Evolutionary conservation across 306 rosid species (phyloP).

Genomic region (Trichosanthes truncata): DNA sequence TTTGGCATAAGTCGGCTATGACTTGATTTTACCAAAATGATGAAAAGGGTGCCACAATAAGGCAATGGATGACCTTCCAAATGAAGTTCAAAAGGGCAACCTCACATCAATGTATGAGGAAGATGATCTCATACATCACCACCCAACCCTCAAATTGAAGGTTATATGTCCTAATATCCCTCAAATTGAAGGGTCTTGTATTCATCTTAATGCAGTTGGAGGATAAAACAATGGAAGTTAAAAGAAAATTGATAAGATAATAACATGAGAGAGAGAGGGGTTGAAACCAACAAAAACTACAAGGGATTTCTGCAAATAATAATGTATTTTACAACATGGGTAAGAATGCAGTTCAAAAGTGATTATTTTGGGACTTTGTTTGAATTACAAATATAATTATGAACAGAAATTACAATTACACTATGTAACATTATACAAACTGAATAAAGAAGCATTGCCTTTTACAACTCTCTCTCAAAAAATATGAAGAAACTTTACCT

Average conservation of each 20-base stretch:
- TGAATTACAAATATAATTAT: constrained; percentile 3
- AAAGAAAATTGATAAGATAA: neutral
- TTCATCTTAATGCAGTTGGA: neutral
- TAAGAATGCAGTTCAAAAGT: constrained; percentile 1
- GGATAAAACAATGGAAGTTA: neutral
- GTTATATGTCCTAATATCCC: too few species aligned
- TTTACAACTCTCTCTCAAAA: neutral
- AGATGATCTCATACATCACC: neutral
- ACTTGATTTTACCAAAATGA: too few species aligned
- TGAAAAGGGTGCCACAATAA: too few species aligned
- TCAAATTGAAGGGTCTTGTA: neutral
- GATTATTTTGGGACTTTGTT: neutral
- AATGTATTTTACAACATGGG: neutral
- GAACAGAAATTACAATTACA: neutral
- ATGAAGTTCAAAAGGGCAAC: too few species aligned
- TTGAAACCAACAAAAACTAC: neutral
- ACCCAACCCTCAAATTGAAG: too few species aligned
- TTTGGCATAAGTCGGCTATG: too few species aligned
- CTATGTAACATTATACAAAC: neutral
- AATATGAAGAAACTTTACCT: neutral
- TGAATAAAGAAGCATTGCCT: neutral
- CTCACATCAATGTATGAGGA: too few species aligned
- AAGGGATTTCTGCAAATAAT: neutral
- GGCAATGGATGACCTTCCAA: too few species aligned
- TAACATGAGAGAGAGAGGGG: neutral